These are phyloP conservation scores for Bauhinia variegata DNA, from an alignment of 306 rosid species.

Conservation along the genomic window DNA sequence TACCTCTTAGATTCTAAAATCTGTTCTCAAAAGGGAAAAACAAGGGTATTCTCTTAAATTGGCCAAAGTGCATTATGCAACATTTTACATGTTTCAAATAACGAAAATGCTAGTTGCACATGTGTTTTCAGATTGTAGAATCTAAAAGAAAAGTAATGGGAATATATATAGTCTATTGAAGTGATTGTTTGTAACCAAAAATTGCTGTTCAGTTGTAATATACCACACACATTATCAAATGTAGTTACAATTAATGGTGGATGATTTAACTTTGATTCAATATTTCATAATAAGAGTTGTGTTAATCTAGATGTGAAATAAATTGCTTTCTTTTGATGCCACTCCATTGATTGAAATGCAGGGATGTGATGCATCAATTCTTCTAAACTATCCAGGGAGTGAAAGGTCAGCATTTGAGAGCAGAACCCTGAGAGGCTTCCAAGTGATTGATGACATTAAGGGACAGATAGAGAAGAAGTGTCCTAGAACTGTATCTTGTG, in stretches of 20 bases:
- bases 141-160: too few species aligned
- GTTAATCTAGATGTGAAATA: constrained; percentile 7
- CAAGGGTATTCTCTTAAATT: background rate
- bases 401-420: constrained; percentile 71
- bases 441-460: constrained; percentile 73
- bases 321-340: constrained; percentile 11
- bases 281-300: background rate
- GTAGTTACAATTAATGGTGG: too few species aligned
- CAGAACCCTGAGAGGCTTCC: constrained; percentile 72
- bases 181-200: constrained; percentile 1
- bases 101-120: too few species aligned
- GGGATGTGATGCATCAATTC: constrained; percentile 86
- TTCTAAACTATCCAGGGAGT: constrained; percentile 58
- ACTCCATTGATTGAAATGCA: constrained; percentile 35
- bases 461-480: constrained; percentile 63
- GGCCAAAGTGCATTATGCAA: background rate
- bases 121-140: too few species aligned
- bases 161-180: too few species aligned
- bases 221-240: too few species aligned
- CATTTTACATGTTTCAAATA: background rate
- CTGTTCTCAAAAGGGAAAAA: too few species aligned
- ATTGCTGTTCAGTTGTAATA: too few species aligned
- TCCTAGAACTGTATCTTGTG: constrained; percentile 80
- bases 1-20: background rate
- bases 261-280: background rate